Conservation (phyloP, 179 eudicot species). For the Silene vulgaris region DNA sequence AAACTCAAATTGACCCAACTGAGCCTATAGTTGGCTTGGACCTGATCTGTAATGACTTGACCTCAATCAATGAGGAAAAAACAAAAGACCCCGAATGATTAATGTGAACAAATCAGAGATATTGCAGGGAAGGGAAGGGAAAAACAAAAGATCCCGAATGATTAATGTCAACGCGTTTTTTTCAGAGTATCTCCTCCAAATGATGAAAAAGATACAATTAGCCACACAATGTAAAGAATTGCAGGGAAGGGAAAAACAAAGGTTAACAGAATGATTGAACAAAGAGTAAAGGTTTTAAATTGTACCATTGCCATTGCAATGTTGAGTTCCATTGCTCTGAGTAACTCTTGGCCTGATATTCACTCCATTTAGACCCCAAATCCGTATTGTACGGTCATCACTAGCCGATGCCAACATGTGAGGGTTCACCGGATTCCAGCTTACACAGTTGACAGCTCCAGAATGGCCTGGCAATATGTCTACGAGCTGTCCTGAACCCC, state of each 20-base stretch:
- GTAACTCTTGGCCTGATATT: constrained; percentile 17
- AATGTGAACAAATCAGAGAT: too few relatives aligned
- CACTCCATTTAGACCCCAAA: constrained; percentile 50
- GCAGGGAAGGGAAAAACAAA: neutral
- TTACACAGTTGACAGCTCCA: constrained; percentile 66
- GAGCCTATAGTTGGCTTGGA: too few relatives aligned
- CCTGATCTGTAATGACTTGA: too few relatives aligned
- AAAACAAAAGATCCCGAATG: too few relatives aligned
- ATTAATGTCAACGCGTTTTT: neutral
- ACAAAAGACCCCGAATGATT: too few relatives aligned
- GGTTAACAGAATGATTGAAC: constrained; percentile 14
- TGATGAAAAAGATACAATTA: neutral
- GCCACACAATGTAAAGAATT: constrained; percentile 7
- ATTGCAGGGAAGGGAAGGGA: too few relatives aligned
- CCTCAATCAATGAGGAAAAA: too few relatives aligned
- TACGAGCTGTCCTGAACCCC: constrained; percentile 52
- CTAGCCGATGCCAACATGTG: constrained; percentile 80
- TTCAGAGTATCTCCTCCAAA: neutral
- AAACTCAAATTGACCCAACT: too few relatives aligned
- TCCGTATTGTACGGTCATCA: constrained; percentile 64
- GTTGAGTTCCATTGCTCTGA: constrained; percentile 28
- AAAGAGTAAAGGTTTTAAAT: constrained; percentile 11
- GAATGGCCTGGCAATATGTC: constrained; percentile 60
- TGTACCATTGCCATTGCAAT: constrained; percentile 30
- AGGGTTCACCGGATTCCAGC: constrained; percentile 65